Evolutionary conservation across 441 rosid genomes (phyloP), one percentile per base, ranked within the genome.

Genomic region (Populus trichocarpa): DNA sequence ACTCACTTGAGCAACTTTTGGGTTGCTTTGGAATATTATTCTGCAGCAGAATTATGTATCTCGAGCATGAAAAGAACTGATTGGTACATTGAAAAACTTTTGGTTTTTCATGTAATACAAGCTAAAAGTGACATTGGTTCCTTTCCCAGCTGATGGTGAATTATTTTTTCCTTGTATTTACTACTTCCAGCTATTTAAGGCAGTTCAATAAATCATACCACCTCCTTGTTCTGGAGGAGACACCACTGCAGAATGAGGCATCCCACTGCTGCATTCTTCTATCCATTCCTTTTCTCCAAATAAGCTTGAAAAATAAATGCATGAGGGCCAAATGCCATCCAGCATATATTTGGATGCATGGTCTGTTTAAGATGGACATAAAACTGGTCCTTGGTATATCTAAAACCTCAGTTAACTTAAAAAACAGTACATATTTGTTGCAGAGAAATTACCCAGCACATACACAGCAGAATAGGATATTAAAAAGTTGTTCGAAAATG

Each of bases 1-100:
- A 80, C 70, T 79, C 68, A 40, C 36, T 75, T 28, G 7, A 74
- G 69, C 16, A 50, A 53, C 35, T 72, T 78, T 69, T 67, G 42
- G 64, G 38, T 11, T 38, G 11, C 36, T 16, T 5, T 30, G 30
- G 42, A 38, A 13, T 35, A 5, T 32, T 53, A 5, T 14, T 59
- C 28, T 57, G 14, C 53, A n/a, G 13, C 57, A 32, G 30, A 57
- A 64, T 71, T 28, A 16, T 36, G 40, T 40, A 35, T 30, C 75
- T 30, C 23, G 20, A 71, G 66, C 20, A 46, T 46, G 6, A 46
- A 42, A 46, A 46, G 7, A 5, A 46, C 20, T 46, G 57, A 14
- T 46, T 14, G 57, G 57, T 46, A 46, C 57, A 5, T 71, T 23
- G 8, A 75, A 66, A 12, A 53, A 42, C 46, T 73, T 78, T 65